Conservation (phyloP, 2,329 filamentous ascomycete species). For the Magnaporthiopsis poae region DNA sequence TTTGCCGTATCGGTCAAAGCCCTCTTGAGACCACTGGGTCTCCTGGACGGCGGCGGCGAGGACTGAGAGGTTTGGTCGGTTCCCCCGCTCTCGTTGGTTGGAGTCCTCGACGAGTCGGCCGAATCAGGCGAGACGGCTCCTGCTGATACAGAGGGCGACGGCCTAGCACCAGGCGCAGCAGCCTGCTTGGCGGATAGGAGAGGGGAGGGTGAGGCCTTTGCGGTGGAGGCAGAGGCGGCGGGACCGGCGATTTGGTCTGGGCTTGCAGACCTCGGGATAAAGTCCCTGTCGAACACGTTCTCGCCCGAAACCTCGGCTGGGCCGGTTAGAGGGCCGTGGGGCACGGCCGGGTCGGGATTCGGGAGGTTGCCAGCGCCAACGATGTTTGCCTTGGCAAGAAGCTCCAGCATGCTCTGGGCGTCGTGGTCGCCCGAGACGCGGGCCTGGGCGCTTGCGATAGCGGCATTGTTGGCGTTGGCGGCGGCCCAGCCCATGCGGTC, state of each 20-base stretch:
- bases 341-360: slow-evolving; percentile 31
- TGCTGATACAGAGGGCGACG: not conserved
- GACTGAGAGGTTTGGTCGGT: slow-evolving; percentile 32
- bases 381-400: slow-evolving; percentile 71
- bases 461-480: slow-evolving; percentile 51
- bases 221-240: not conserved
- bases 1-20: slow-evolving; percentile 78
- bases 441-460: slow-evolving; percentile 73
- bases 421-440: slow-evolving; percentile 74
- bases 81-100: slow-evolving; percentile 46
- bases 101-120: slow-evolving; percentile 41
- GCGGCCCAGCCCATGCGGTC: slow-evolving; percentile 74
- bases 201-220: slow-evolving; percentile 1
- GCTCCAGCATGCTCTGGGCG: slow-evolving; percentile 80
- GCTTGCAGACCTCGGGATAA: slow-evolving; percentile 46
- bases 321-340: slow-evolving; percentile 63
- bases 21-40: slow-evolving; percentile 61
- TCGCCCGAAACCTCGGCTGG: slow-evolving; percentile 62
- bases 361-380: slow-evolving; percentile 58
- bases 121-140: slow-evolving; percentile 25
- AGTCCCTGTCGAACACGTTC: slow-evolving; percentile 80
- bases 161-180: not conserved
- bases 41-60: slow-evolving; percentile 47
- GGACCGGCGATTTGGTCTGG: slow-evolving; percentile 31
- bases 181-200: not conserved